Evolutionary conservation across 2,329 filamentous ascomycete genomes (phyloP), one percentile per base, ranked within the genome.

Genomic region (Xylaria sp.): DNA sequence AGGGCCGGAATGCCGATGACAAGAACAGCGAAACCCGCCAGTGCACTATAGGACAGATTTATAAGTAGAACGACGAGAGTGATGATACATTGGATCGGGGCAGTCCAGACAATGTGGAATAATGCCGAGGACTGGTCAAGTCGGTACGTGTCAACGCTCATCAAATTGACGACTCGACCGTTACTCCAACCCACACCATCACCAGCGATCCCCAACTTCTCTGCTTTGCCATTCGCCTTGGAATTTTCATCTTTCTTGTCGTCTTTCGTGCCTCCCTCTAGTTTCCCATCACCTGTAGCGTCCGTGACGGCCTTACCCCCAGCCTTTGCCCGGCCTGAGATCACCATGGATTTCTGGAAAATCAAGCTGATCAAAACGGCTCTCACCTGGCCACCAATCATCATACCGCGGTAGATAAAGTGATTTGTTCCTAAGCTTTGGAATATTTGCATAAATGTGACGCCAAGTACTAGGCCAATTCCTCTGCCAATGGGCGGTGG

Each of bases 111-210:
- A 82, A 98, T 88, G 79, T 99, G 96, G 80, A 98, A 95, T 79
- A 98, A 86, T 50, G 93, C 93, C 47, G 88, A 93, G 1, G 94
- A 94, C 77, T 94, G 92, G 75, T 98, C 94, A 68, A 99, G 85
- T 72, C 95, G 93, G 79, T 97, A 97, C 0, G 94, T 97, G 78
- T 98, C 95, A 53, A 96, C 93, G 69, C 93, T 95, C 94, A 98
- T 98, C 73, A 98, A 78, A 73, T 97, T 97, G 77, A 96, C 89
- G 61, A 98, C 93, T 70, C 93, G 89, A 24, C 96, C 96, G 75
- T 98, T 98, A 65, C 90, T 90, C 95, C 95, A 98, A 27, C 95
- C 96, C 24, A 88, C 84, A 2, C 91, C 92, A 74, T 96, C 92
- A 3, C 88, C 89, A 11, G 86, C 81, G 21, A 91, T 81, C 2